Evolutionary conservation across 2,329 filamentous ascomycete genomes (phyloP).

Genomic region (Fusarium luffae): DNA sequence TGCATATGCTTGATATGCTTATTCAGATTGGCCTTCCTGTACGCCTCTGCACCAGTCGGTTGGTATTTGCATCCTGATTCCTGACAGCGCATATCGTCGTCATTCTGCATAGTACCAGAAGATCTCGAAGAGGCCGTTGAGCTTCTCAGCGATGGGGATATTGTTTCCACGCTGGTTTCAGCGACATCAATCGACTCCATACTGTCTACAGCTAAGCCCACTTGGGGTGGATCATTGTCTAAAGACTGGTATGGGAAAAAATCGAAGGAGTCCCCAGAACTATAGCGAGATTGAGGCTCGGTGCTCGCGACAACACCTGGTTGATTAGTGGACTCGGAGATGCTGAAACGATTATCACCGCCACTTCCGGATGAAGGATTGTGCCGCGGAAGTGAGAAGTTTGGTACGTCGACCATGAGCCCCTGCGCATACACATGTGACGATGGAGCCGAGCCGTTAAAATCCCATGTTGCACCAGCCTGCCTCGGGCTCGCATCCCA

Average conservation of each 20-base stretch:
- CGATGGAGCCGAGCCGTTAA: rapidly evolving
- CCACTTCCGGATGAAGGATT: rapidly evolving
- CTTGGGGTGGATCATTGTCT: rapidly evolving
- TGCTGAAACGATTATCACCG: no score
- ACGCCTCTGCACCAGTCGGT: rapidly evolving
- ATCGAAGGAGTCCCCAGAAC: rapidly evolving
- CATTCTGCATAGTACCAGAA: rapidly evolving
- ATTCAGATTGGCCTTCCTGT: rapidly evolving
- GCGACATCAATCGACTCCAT: background rate
- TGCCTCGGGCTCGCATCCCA: rapidly evolving
- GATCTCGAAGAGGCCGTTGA: rapidly evolving
- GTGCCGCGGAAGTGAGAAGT: background rate
- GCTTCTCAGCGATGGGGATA: rapidly evolving
- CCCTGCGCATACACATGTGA: background rate
- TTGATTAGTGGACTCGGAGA: rapidly evolving
- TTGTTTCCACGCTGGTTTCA: rapidly evolving
- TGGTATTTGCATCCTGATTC: background rate
- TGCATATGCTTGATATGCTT: background rate
- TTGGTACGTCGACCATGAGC: background rate
- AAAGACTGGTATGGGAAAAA: rapidly evolving
- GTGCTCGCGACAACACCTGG: rapidly evolving
- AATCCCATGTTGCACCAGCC: background rate
- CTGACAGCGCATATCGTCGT: background rate
- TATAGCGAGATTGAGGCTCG: no score
- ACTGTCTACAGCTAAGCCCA: rapidly evolving